These are phyloP conservation scores for Vaccinium corymbosum DNA, from an alignment of 148 eudicot species.

Conservation along the genomic window DNA sequence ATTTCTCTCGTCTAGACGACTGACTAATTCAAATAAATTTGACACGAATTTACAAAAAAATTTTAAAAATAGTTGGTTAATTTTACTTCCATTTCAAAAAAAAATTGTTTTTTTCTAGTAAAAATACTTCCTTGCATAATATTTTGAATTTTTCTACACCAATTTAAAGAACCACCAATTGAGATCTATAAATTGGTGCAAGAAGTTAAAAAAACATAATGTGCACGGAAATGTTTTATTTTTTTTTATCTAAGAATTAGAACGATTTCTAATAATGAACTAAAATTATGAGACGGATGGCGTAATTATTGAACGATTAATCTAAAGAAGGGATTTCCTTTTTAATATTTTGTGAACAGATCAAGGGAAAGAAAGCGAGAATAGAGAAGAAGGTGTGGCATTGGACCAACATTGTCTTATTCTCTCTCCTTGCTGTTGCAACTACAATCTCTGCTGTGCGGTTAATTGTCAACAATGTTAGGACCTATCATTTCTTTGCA, in stretches of 20 bases:
- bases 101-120: no score
- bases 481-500: conserved; percentile 36
- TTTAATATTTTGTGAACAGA: conserved; percentile 25
- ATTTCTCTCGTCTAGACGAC: no score
- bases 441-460: conserved; percentile 55
- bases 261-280: background rate
- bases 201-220: no score
- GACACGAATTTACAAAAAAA: no score
- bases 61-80: no score
- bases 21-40: no score
- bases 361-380: conserved; percentile 42
- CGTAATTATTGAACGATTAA: no score
- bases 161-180: background rate
- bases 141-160: background rate
- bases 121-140: background rate
- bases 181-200: background rate
- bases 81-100: no score
- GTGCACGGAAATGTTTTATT: no score
- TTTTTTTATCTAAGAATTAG: background rate
- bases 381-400: conserved; percentile 47
- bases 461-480: conserved; percentile 32
- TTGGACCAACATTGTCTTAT: conserved; percentile 38
- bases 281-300: no score
- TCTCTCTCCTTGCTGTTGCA: conserved; percentile 38
- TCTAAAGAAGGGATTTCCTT: background rate